These are phyloP conservation scores for Ganoderma lucidum DNA, from an alignment of 1,284 basidiomycete species.

Conservation along the genomic window DNA sequence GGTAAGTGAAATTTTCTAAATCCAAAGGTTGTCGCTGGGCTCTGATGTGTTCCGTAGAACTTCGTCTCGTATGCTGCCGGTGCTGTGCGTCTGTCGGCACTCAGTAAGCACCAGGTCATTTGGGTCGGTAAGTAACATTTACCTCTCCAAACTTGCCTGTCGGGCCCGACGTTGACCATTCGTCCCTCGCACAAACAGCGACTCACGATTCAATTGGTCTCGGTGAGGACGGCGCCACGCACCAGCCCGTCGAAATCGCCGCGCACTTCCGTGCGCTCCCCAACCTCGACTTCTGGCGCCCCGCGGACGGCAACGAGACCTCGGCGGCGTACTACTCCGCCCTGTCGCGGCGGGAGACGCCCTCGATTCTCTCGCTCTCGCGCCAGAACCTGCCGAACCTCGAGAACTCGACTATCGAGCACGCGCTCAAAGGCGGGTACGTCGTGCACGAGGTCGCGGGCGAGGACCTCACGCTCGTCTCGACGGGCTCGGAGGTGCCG, in stretches of 20 bases:
- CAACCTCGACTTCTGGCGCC: slow-evolving; percentile 92
- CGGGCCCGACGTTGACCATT: slow-evolving; percentile 4
- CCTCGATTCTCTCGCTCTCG: slow-evolving; percentile 89
- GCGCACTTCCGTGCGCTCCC: slow-evolving; percentile 89
- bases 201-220: slow-evolving; percentile 93
- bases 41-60: slow-evolving; percentile 59
- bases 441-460: slow-evolving; percentile 82
- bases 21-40: too few relatives aligned
- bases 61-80: slow-evolving; percentile 95
- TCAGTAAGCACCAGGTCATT: slow-evolving; percentile 90
- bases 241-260: slow-evolving; percentile 93
- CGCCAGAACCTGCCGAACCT: slow-evolving; percentile 95
- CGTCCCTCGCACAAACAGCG: slow-evolving; percentile 49
- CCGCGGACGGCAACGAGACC: slow-evolving; percentile 95
- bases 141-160: neutral
- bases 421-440: slow-evolving; percentile 88
- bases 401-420: slow-evolving; percentile 87
- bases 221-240: slow-evolving; percentile 96
- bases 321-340: slow-evolving; percentile 90
- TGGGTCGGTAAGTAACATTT: slow-evolving; percentile 78
- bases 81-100: slow-evolving; percentile 90
- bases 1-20: slow-evolving; percentile 47
- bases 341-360: slow-evolving; percentile 76
- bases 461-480: slow-evolving; percentile 88
- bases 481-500: slow-evolving; percentile 88